Base-by-base conservation (phyloP, 805 yeast species). In the Metschnikowia anglica region DNA sequence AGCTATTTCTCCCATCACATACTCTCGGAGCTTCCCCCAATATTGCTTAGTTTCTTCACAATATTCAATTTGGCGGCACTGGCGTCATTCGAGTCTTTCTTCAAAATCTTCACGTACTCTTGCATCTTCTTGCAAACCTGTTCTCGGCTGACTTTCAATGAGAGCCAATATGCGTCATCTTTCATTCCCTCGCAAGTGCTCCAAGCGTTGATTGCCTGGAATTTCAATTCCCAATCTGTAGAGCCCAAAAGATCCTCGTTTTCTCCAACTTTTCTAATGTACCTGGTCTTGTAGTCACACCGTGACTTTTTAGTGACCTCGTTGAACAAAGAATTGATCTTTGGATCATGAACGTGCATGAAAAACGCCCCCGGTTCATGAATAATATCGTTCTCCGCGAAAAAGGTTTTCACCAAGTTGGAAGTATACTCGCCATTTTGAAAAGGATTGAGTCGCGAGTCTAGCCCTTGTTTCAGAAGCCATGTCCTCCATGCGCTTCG, bases 161-260 rank as follows among this genome's bases (percentile, higher is more conserved):
- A 40, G 10, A 25, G 39, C 68, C 68, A 63, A 32, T 40, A 61
- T 12, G 39, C 34, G 12, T 49, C 41, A 33, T 58, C 55, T n/a
- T 44, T 46, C 24, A 65, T 43, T 3, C 53, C 65, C 9, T 49
- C 52, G 45, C 72, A 66, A 11, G 61, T 61, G 15, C 62, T 45
- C 63, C 62, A 63, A 27, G 58, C 50, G 33, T 65, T 53, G 23
- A 65, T 54, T 5, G 68, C 46, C 41, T 63, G 68, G 46, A 65
- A 60, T 38, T 54, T 49, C 34, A 66, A 49, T 43, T 66, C 70
- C 72, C 72, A 66, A 43, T 66, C 72, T 5, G 43, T 38, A 1
- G 36, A 20, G 16, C 51, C 51, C 18, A 56, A 48, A 13, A n/a
- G 18, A 18, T n/a, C 24, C 4, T 48, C 47, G 33, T 47, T 44